Base-by-base conservation (phyloP, 2,329 filamentous ascomycete species). In the Trichoderma afroharzianum region DNA sequence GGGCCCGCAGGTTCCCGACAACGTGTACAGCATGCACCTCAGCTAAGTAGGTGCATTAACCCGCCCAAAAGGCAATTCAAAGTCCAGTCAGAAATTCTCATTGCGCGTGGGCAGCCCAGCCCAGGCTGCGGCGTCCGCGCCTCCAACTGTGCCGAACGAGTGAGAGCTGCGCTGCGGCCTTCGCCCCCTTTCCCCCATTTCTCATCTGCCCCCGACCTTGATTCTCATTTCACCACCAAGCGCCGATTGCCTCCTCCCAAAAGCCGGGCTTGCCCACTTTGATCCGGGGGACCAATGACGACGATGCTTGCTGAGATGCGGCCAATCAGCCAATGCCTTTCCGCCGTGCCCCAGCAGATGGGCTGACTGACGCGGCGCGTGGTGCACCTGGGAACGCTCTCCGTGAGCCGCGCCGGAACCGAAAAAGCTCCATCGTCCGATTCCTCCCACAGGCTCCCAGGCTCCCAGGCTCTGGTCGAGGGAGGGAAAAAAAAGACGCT, bases 301-400 rank as follows among this genome's bases (percentile, higher is more conserved):
- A 39, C 26, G 15, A 30, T 53, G 5, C 18, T 24, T 64, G 33
- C 69, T 33, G 32, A 21, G 26, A 32, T 66, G 50, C 62, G 32
- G 69, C 69, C 69, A 71, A 71, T 70, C 61, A 47, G 50, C 53
- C 62, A 66, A 53, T 66, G 53, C 39, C 36, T 28, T 58, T 36
- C 12, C 26, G 53, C 24, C 50, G n/a, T 57, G 28, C 32, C 62
- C 43, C 62, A 66, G 68, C 69, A 33, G 12, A 68, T 66, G 57
- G 70, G 70, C 63, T 71, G 70, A 71, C 70, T 71, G 70, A 71
- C 70, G 70, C 70, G 63, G 63, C 70, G 63, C 62, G 61, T 67
- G 50, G 63, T 58, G 63, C 32, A 63, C 18, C 63, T 33, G 47
- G 55, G 5, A 53, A 43, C 57, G 39, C 53, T 32, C 61, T 66